Conservation (phyloP, 768 basidiomycete species). For the Tylopilus rubrobrunneus region DNA sequence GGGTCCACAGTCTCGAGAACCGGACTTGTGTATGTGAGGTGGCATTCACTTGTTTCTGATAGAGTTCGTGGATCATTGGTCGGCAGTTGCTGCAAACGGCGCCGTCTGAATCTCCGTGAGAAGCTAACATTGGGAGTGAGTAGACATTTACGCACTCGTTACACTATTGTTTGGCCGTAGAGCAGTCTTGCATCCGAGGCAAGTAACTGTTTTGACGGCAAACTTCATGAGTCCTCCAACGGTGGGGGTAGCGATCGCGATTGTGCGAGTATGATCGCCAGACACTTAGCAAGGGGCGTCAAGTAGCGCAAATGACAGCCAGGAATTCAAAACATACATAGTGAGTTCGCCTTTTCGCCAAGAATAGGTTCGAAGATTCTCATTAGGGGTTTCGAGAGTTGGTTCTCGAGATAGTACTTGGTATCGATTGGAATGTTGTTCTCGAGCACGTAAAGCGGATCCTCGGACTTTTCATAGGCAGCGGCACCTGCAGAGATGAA, state of each 20-base stretch:
- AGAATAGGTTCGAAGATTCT: constrained; percentile 98
- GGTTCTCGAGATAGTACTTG: constrained; percentile 96
- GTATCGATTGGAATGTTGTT: constrained; percentile 99
- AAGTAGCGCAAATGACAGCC: neutral
- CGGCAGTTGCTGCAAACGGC: constrained; percentile 95
- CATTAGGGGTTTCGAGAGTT: constrained; percentile 94
- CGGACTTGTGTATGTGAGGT: constrained; percentile 83
- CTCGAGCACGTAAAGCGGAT: constrained; percentile 95
- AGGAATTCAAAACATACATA: constrained; percentile 50
- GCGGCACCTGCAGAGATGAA: constrained; percentile 65
- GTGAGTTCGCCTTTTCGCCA: constrained; percentile 82
- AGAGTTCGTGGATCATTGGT: constrained; percentile 80
- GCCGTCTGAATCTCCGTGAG: constrained; percentile 50
- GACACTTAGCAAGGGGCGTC: constrained; percentile 54
- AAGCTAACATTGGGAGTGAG: neutral
- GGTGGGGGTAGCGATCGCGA: constrained; percentile 94
- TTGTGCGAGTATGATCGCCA: constrained; percentile 93
- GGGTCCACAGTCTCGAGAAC: constrained; percentile 96
- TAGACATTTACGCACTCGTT: constrained; percentile 43
- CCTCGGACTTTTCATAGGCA: constrained; percentile 98
- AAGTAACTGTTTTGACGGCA: constrained; percentile 92
- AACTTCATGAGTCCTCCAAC: constrained; percentile 99
- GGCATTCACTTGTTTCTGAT: constrained; percentile 79
- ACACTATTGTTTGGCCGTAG: constrained; percentile 74
- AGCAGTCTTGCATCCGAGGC: constrained; percentile 93